These are phyloP conservation scores for Ceratocystis cubensis DNA, from an alignment of 2,329 filamentous ascomycete genomes.

Conservation along the genomic window DNA sequence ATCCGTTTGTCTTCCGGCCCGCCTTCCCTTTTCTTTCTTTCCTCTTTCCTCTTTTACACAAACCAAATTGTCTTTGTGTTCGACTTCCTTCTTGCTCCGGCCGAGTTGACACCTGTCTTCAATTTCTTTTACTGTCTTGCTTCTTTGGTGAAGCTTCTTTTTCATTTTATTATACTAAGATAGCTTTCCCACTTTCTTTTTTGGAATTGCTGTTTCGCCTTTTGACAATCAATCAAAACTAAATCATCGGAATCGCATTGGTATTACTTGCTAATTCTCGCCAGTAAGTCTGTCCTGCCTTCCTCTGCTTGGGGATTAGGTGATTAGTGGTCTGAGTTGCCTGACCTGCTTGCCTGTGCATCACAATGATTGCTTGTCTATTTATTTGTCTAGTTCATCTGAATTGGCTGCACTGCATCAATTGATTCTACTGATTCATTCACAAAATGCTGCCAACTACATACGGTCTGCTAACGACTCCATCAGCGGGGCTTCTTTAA, in stretches of 20 bases:
- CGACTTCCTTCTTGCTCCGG: constrained; percentile 14
- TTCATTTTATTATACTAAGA: constrained; percentile 1
- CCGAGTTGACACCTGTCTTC: constrained; percentile 9
- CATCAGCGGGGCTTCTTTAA: constrained; percentile 17
- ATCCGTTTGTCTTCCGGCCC: not conserved
- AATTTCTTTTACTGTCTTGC: not conserved
- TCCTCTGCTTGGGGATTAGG: not conserved
- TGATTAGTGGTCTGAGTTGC: not conserved
- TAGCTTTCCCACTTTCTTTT: constrained; percentile 6
- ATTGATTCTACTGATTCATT: too few relatives aligned
- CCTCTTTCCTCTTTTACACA: constrained; percentile 4
- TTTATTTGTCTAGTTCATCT: too few relatives aligned
- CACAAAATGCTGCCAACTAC: too few relatives aligned
- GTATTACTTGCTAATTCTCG: constrained; percentile 8
- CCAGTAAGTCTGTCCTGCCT: constrained; percentile 8
- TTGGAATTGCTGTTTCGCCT: not conserved
- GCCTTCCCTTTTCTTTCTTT: constrained; percentile 11
- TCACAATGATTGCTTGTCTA: not conserved
- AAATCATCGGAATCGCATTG: not conserved
- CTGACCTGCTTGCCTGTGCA: not conserved
- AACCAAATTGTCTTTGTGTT: not conserved
- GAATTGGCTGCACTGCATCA: too few relatives aligned
- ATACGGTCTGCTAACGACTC: too few relatives aligned
- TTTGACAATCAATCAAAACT: not conserved
- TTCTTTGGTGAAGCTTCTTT: constrained; percentile 5